phyloP scores from a whole-genome alignment of 257 asterid genomes.

The Rhazya stricta region DNA sequence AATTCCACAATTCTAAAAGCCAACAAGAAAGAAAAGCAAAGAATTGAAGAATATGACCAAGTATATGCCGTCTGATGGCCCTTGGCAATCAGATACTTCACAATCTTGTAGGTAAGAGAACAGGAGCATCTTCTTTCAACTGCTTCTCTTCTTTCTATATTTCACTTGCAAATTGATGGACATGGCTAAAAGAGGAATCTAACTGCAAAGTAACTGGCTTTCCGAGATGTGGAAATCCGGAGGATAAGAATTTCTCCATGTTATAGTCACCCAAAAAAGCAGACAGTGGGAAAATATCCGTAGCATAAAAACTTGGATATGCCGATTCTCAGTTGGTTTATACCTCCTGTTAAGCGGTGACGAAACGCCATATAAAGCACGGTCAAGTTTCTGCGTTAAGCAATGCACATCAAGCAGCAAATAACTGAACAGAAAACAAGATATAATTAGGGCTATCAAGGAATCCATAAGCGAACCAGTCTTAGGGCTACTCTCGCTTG shows the following conservation, averaged over 20 bases:
- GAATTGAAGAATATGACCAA: slow-evolving; percentile 15
- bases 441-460: not conserved
- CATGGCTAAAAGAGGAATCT: slow-evolving; percentile 30
- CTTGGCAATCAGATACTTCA: not conserved
- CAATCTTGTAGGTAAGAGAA: not conserved
- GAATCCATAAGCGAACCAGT: slow-evolving; percentile 33
- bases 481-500: slow-evolving; percentile 46
- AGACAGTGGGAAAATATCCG: slow-evolving; percentile 15
- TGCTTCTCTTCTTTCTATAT: not conserved
- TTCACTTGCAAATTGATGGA: not conserved
- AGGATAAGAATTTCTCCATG: slow-evolving; percentile 9
- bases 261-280: slow-evolving; percentile 4
- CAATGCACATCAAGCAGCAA: not conserved
- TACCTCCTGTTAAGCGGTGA: slow-evolving; percentile 15
- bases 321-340: slow-evolving; percentile 33
- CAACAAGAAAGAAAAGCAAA: not conserved
- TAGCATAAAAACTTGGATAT: slow-evolving; percentile 29
- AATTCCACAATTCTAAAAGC: not conserved
- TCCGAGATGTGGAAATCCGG: slow-evolving; percentile 8
- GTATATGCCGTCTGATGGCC: slow-evolving; percentile 26
- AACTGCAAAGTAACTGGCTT: slow-evolving; percentile 8
- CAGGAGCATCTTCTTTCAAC: slow-evolving; percentile 21
- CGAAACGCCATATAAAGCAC: slow-evolving; percentile 8
- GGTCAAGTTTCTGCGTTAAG: not conserved
- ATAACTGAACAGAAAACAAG: not conserved